Percentiles rank a stretch among this genome's conserved stretches.
These are phyloP conservation scores for Gnomoniopsis sp. DNA, from an alignment of 2,329 filamentous ascomycete genomes.

Conservation along the genomic window DNA sequence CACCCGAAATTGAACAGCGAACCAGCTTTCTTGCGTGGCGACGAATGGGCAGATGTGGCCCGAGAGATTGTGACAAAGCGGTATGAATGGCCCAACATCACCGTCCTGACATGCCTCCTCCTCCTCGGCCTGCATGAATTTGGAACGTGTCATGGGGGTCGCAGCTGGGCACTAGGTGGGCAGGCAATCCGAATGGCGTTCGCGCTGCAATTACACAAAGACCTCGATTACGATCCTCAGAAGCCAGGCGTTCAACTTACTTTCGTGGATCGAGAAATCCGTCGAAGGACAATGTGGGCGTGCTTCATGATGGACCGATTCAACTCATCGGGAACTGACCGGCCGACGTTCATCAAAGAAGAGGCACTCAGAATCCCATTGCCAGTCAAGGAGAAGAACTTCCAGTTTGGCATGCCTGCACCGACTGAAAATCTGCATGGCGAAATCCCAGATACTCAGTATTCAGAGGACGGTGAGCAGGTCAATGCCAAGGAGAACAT, in stretches of 20 bases:
- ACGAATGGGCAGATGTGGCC: slow-evolving; percentile 86
- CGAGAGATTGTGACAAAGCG: slow-evolving; percentile 80
- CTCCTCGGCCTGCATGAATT: slow-evolving; percentile 92
- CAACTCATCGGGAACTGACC: slow-evolving; percentile 90
- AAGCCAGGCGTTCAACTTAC: slow-evolving; percentile 68
- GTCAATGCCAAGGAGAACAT: slow-evolving; percentile 76
- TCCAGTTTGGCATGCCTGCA: slow-evolving; percentile 86
- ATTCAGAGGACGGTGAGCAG: slow-evolving; percentile 60
- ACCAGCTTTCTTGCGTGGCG: slow-evolving; percentile 81
- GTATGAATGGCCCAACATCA: slow-evolving; percentile 95
- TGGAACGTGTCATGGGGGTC: slow-evolving; percentile 90
- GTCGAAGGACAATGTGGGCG: slow-evolving; percentile 94
- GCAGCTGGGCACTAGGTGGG: slow-evolving; percentile 93
- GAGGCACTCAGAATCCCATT: slow-evolving; percentile 86
- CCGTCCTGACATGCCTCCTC: slow-evolving; percentile 85
- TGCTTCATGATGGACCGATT: slow-evolving; percentile 98
- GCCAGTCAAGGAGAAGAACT: slow-evolving; percentile 85
- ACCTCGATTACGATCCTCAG: slow-evolving; percentile 77
- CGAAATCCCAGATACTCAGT: slow-evolving; percentile 58
- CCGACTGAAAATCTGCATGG: slow-evolving; percentile 82
- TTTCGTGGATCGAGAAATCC: slow-evolving; percentile 89
- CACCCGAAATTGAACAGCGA: slow-evolving; percentile 76
- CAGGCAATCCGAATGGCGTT: slow-evolving; percentile 97
- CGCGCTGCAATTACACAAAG: slow-evolving; percentile 87
- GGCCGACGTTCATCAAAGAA: slow-evolving; percentile 87